A percentile compares a stretch with the other conserved stretches of the same genome.
Conservation (phyloP, 495 filamentous ascomycete genomes). For the Diplogelasinospora grovesii region DNA sequence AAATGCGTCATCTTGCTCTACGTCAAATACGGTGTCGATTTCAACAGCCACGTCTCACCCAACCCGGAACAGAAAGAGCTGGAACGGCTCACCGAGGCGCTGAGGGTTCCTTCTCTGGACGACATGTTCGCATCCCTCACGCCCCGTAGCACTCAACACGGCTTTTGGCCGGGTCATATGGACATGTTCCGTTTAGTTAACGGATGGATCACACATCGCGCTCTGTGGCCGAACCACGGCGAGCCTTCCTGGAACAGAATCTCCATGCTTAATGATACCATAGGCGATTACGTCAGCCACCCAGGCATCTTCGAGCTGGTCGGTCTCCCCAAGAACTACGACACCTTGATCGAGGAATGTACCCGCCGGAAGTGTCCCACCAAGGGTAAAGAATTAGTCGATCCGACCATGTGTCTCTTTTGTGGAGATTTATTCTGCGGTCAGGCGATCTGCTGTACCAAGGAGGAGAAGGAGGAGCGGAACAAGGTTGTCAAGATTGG, state of each 20-base stretch:
- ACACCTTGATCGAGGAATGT: constrained; percentile 86
- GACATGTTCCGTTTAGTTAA: constrained; percentile 41
- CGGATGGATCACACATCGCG: constrained; percentile 73
- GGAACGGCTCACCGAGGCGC: constrained; percentile 65
- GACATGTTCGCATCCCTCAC: constrained; percentile 58
- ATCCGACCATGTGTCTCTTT: constrained; percentile 88
- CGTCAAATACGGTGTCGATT: constrained; percentile 81
- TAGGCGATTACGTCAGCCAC: constrained; percentile 51
- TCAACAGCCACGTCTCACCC: constrained; percentile 64
- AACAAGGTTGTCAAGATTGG: constrained; percentile 46
- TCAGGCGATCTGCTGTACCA: constrained; percentile 85
- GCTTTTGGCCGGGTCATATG: constrained; percentile 37
- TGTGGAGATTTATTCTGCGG: constrained; percentile 95
- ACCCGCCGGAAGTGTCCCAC: constrained; percentile 80
- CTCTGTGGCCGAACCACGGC: constrained; percentile 26
- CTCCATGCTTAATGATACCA: constrained; percentile 4
- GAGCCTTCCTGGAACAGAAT: no score
- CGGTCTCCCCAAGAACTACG: constrained; percentile 84
- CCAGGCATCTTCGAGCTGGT: constrained; percentile 91
- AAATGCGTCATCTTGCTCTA: constrained; percentile 79
- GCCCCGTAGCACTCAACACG: constrained; percentile 32
- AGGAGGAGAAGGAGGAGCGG: constrained; percentile 41
- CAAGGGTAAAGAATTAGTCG: constrained; percentile 80
- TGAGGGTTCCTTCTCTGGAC: constrained; percentile 72
- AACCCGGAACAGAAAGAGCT: constrained; percentile 67